Conservation (phyloP, 345 rosid species). For the Eucalyptus pumila region DNA sequence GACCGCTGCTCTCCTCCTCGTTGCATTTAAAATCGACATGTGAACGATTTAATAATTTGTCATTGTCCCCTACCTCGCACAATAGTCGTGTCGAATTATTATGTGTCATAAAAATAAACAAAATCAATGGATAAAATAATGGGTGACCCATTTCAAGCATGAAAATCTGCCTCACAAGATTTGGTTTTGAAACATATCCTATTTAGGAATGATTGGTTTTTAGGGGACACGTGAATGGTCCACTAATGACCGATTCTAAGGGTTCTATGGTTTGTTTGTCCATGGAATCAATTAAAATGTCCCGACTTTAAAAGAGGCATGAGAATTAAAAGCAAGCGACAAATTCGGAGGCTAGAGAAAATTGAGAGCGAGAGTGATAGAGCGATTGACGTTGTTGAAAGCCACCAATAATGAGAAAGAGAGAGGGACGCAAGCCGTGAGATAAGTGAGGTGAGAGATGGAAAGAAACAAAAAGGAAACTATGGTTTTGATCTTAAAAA, state of each 20-base stretch:
- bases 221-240: accelerated
- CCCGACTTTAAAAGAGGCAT: accelerated
- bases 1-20: background rate
- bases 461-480: no score
- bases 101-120: background rate
- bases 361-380: accelerated
- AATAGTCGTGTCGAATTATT: background rate
- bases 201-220: no score
- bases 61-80: background rate
- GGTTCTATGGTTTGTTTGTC: no score
- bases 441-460: accelerated
- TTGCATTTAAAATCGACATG: background rate
- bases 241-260: accelerated
- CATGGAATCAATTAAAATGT: no score
- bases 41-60: background rate
- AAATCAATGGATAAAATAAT: background rate
- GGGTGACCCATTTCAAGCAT: accelerated
- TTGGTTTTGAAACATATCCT: accelerated
- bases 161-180: accelerated
- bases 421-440: accelerated
- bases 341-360: accelerated
- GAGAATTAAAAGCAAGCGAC: no score
- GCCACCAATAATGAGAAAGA: background rate
- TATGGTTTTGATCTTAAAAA: accelerated
- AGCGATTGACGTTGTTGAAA: accelerated